Percentiles rank a stretch among this genome's conserved stretches.
phyloP scores from a whole-genome alignment of 805 yeast species.

The Candida krabiensis region DNA sequence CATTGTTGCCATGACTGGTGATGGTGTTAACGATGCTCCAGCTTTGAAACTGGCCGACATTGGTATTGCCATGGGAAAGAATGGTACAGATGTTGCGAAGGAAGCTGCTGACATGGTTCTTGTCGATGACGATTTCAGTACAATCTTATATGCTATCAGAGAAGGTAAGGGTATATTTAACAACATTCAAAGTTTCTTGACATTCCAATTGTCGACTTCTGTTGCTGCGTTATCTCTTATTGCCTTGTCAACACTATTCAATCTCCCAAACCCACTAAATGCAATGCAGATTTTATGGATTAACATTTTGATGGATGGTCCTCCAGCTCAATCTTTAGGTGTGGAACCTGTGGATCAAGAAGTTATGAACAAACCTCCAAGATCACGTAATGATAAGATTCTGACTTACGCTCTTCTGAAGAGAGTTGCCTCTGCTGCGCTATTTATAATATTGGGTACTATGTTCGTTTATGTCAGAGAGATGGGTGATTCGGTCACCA shows the following conservation, averaged over 20 bases:
- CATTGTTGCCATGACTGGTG: slow-evolving; percentile 99
- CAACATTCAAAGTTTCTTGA: slow-evolving; percentile 91
- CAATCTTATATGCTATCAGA: slow-evolving; percentile 88
- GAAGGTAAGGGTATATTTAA: slow-evolving; percentile 98
- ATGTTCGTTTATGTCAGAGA: slow-evolving; percentile 82
- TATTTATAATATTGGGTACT: slow-evolving; percentile 80
- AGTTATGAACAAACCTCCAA: slow-evolving; percentile 95
- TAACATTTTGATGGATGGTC: slow-evolving; percentile 97
- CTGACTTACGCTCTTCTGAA: slow-evolving; percentile 66
- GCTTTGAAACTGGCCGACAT: slow-evolving; percentile 94
- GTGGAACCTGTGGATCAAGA: slow-evolving; percentile 97
- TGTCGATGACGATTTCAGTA: slow-evolving; percentile 95
- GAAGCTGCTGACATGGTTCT: slow-evolving; percentile 98
- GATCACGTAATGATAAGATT: slow-evolving; percentile 83
- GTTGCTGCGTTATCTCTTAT: slow-evolving; percentile 91
- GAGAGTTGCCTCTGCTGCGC: slow-evolving; percentile 75
- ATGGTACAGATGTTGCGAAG: slow-evolving; percentile 98
- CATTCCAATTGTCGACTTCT: slow-evolving; percentile 94
- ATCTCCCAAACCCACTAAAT: slow-evolving; percentile 89
- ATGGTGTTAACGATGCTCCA: slow-evolving; percentile 99
- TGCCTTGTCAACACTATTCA: slow-evolving; percentile 83
- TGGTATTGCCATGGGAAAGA: slow-evolving; percentile 90
- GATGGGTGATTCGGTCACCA: slow-evolving; percentile 83
- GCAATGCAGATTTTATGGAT: slow-evolving; percentile 99
- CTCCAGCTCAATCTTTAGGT: slow-evolving; percentile 97